A percentile compares a stretch with the other conserved stretches of the same genome.
Evolutionary conservation across 257 asterid genomes (phyloP).

Genomic region (Plantago ovata): DNA sequence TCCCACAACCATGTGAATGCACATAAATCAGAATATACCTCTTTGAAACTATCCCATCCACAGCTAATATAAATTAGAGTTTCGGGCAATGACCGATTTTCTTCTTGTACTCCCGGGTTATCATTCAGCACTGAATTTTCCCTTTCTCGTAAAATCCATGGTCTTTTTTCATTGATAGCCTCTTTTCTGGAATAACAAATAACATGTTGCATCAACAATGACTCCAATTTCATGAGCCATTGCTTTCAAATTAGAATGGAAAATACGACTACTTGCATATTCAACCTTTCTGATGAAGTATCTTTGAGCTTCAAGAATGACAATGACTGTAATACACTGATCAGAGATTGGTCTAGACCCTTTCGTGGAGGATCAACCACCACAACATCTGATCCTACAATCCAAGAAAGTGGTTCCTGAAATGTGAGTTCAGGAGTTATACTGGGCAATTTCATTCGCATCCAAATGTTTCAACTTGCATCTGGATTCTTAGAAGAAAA

Average conservation of each 20-base stretch:
- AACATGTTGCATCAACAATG: slow-evolving; percentile 14
- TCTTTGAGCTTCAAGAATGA: slow-evolving; percentile 38
- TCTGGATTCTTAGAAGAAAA: background rate
- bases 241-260: slow-evolving; percentile 11
- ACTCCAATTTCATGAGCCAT: slow-evolving; percentile 14
- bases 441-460: slow-evolving; percentile 10
- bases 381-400: slow-evolving; percentile 82
- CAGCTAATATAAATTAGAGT: slow-evolving; percentile 90
- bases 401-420: slow-evolving; percentile 92
- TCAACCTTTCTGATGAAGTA: slow-evolving; percentile 50
- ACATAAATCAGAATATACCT: slow-evolving; percentile 35
- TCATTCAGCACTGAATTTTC: slow-evolving; percentile 57
- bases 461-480: slow-evolving; percentile 7
- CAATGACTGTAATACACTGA: slow-evolving; percentile 50
- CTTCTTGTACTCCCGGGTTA: slow-evolving; percentile 37
- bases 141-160: slow-evolving; percentile 82
- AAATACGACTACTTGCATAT: slow-evolving; percentile 4
- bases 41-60: slow-evolving; percentile 95
- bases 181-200: slow-evolving; percentile 28
- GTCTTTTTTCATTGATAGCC: slow-evolving; percentile 65
- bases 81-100: slow-evolving; percentile 55
- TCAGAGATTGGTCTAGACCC: slow-evolving; percentile 76
- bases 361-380: slow-evolving; percentile 98
- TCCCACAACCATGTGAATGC: slow-evolving; percentile 7
- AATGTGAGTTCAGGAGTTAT: slow-evolving; percentile 21